Percentiles rank a stretch among this genome's conserved stretches.
These are phyloP conservation scores for Cystobasidium sp. DNA, from an alignment of 1,284 basidiomycete species.

Conservation along the genomic window DNA sequence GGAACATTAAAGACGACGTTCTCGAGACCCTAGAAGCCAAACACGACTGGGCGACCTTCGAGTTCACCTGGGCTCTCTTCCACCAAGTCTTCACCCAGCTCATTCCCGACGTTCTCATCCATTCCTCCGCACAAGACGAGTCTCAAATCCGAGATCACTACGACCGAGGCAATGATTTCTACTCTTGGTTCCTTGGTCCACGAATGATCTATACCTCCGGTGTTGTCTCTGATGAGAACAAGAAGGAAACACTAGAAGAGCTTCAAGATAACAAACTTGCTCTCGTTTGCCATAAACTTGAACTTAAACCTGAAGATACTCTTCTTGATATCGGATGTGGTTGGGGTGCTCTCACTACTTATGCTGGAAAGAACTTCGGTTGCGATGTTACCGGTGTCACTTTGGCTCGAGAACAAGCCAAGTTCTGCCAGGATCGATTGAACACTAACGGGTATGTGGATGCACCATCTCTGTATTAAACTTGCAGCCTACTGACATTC, in stretches of 20 bases:
- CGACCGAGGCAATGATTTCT: slow-evolving; percentile 94
- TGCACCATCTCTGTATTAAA: not conserved
- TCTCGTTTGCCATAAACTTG: slow-evolving; percentile 91
- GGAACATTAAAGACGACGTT: slow-evolving; percentile 71
- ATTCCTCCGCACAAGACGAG: slow-evolving; percentile 88
- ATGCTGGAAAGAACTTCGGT: slow-evolving; percentile 95
- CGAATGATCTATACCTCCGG: slow-evolving; percentile 98
- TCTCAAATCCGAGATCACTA: slow-evolving; percentile 97
- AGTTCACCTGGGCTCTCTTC: slow-evolving; percentile 80
- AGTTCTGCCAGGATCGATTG: slow-evolving; percentile 89
- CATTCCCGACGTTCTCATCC: slow-evolving; percentile 89
- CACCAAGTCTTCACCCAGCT: slow-evolving; percentile 89
- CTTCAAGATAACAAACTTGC: slow-evolving; percentile 98
- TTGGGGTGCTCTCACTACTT: slow-evolving; percentile 94
- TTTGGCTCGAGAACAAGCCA: slow-evolving; percentile 84
- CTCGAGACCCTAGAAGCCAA: slow-evolving; percentile 91
- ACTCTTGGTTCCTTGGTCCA: slow-evolving; percentile 90
- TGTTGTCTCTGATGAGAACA: slow-evolving; percentile 74
- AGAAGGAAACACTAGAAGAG: slow-evolving; percentile 85
- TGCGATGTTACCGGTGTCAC: slow-evolving; percentile 96
- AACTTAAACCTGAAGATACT: slow-evolving; percentile 78
- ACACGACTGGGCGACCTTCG: slow-evolving; percentile 93
- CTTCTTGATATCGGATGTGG: slow-evolving; percentile 95
- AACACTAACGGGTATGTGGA: slow-evolving; percentile 67
- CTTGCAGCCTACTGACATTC: not conserved